Conservation (phyloP, 2,329 filamentous ascomycete genomes). For the Fusarium sp. region DNA sequence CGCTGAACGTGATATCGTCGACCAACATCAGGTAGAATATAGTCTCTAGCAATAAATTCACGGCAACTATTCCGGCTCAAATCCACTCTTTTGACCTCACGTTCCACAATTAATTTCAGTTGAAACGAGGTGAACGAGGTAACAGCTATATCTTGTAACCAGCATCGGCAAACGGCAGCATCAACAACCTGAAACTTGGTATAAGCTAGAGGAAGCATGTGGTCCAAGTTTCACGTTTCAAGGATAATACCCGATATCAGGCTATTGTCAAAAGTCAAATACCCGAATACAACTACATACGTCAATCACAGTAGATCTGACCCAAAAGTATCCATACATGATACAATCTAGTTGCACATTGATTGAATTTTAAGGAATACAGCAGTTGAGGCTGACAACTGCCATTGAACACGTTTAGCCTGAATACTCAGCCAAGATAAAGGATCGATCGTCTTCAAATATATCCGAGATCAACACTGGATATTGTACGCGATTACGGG, state of each 20-base stretch:
- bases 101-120: conserved; percentile 13
- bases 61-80: not conserved
- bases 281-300: not conserved
- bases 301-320: not conserved
- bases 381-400: not conserved
- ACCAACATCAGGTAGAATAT: not conserved
- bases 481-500: not conserved
- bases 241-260: not conserved
- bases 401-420: not conserved
- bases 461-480: not conserved
- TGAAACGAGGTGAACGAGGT: conserved; percentile 9
- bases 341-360: not conserved
- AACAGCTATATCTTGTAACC: not conserved
- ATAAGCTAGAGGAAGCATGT: not conserved
- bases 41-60: not conserved
- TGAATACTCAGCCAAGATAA: not conserved
- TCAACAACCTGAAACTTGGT: conserved; percentile 3
- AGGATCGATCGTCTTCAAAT: not conserved
- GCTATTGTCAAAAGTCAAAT: conserved; percentile 3
- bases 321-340: not conserved
- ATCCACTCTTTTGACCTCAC: not conserved
- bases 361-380: not conserved
- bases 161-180: not conserved
- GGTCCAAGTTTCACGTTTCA: conserved; percentile 9
- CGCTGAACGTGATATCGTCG: no score